Base-by-base conservation (phyloP, 805 yeast genomes). In the Maudiozyma saulgeensis region DNA sequence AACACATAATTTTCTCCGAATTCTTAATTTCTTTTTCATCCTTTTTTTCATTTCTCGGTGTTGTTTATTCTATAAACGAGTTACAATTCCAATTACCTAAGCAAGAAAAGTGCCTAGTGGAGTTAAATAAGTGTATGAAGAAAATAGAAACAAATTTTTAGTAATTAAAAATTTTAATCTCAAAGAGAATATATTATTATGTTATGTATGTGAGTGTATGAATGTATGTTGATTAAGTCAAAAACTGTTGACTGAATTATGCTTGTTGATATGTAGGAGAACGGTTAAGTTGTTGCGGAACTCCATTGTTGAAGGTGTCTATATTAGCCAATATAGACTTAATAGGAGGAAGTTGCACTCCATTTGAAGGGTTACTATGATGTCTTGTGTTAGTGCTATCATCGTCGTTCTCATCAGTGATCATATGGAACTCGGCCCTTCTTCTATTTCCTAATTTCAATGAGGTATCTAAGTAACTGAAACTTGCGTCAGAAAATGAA, bases 281-380 rank as follows among this genome's bases (percentile, higher is more conserved):
- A 35, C 38, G 38, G 18, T 15, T 35, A 15, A n/a, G 15, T 35
- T 35, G 38, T 15, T 35, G 38, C 11, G 38, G 15, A n/a, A 23
- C 25, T 15, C 26, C 42, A n/a, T 26, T 15, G 15, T 40, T 40
- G 40, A 41, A 46, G n/a, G 13, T 48, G 37, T 57, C 57, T 43
- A 57, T 57, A 28, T 47, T 51, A 44, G 45, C 49, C 32, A 58
- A 38, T 25, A 60, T 57, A 46, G 53, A 53, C 41, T 58, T 49
- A 31, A 60, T 50, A 16, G 64, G 58, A 6, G 64, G 64, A 28
- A 60, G 45, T 28, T 47, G 50, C n/a, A 41, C 18, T 6, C 25
- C 21, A 56, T 50, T n/a, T 51, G 32, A 19, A 8, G 44, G 13
- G 21, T 37, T 35, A 16, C 16, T 38, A n/a, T 28, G 15, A n/a